Evolutionary conservation across 345 rosid genomes (phyloP).

Genomic region (Carallia brachiata): DNA sequence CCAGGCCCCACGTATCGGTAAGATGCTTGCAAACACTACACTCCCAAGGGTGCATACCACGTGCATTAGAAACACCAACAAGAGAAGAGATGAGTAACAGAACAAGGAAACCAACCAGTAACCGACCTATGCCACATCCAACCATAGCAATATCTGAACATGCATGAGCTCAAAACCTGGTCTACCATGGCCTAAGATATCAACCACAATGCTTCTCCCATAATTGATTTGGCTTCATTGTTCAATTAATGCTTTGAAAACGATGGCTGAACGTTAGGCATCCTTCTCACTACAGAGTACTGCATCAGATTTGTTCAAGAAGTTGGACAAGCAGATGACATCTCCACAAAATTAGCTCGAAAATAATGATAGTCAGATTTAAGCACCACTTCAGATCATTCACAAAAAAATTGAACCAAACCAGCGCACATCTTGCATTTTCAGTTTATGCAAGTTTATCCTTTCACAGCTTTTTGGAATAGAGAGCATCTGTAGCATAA

Average conservation of each 20-base stretch:
- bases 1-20: slow-evolving; percentile 64
- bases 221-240: not conserved
- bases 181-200: not conserved
- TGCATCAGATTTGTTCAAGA: not conserved
- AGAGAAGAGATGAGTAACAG: not conserved
- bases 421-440: not conserved
- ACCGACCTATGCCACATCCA: not conserved
- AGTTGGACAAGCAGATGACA: not conserved
- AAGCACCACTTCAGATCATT: not conserved
- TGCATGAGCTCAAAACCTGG: not conserved
- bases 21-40: slow-evolving; percentile 59
- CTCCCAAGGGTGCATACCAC: slow-evolving; percentile 74
- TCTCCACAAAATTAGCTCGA: not conserved
- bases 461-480: not conserved
- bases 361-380: not conserved
- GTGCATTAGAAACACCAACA: slow-evolving; percentile 21
- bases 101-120: not conserved
- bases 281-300: too few relatives aligned
- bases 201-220: not conserved
- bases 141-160: not conserved
- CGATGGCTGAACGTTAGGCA: too few relatives aligned
- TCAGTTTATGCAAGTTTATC: not conserved
- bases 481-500: not conserved
- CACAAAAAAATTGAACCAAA: not conserved
- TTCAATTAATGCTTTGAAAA: too few relatives aligned